Evolutionary conservation across 108 stramenopile genomes (phyloP), one percentile per base, ranked within the genome.

Genomic region (Fistulifera pelliculosa): DNA sequence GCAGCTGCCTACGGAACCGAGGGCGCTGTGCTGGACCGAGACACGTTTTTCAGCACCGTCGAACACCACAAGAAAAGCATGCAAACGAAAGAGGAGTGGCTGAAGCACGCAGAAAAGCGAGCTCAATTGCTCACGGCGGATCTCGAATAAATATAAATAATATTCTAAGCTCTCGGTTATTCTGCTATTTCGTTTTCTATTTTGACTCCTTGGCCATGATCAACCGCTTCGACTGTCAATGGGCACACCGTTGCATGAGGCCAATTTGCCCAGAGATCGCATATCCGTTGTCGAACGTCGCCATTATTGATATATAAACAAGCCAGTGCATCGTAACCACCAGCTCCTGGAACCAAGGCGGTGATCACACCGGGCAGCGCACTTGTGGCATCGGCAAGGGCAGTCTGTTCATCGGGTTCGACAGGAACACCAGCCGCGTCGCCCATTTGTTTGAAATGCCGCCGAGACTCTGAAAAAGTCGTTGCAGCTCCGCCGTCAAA

Each of bases 1-100:
- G 94, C 96, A 1, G 95, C 95, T 8, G 97, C 96, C 2, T 98
- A 96, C 60, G 99, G 97, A 25, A 90, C 84, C 1, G 88, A 85
- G 47, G 92, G 86, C 17, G 92, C 87, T 1, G 71, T 90, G 19
- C 70, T 93, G 58, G 79, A 83, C 47, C 64, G 73, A 27, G 85
- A 74, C n/a, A 54, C 85, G 18, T 87, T 90, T 61, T 87, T 81
- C 69, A 72, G 75, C 41, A 87, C 87, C 0, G 80, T 94, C 6
- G 75, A 85, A 35, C 75, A 81, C 52, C 92, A 94, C 61, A 88
- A 85, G 62, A 66, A 66, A 45, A 79, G 83, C 28, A 87, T 88
- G 83, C n/a, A 44, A 14, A 75, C 64, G 27, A 93, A 93, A 62
- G 83, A 88, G 15, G 60, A 66, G 11, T 93, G 91, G 91, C 69